These are phyloP conservation scores for Evansstolkia leycettana DNA, from an alignment of 495 filamentous ascomycete species.

Conservation along the genomic window DNA sequence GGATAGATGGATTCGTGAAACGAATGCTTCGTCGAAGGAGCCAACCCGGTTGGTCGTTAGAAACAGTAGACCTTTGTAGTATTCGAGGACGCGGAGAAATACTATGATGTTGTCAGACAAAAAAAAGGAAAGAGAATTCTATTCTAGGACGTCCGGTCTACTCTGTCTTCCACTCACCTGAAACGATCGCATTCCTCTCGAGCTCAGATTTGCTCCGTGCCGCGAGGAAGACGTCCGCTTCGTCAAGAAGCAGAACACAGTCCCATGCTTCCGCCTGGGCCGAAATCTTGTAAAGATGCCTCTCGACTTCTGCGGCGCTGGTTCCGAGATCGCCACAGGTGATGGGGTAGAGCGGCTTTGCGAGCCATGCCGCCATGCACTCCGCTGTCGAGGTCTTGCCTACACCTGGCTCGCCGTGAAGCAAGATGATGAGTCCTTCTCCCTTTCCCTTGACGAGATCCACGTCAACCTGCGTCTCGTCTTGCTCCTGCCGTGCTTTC, in stretches of 20 bases:
- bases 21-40: slow-evolving; percentile 31
- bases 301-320: slow-evolving; percentile 24
- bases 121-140: slow-evolving; percentile 16
- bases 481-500: neutral
- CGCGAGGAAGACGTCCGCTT: slow-evolving; percentile 46
- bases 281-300: slow-evolving; percentile 27
- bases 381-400: slow-evolving; percentile 28
- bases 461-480: neutral
- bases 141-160: too few relatives aligned
- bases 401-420: slow-evolving; percentile 38
- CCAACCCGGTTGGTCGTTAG: slow-evolving; percentile 14
- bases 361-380: slow-evolving; percentile 13
- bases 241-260: slow-evolving; percentile 41
- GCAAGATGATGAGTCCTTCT: slow-evolving; percentile 36
- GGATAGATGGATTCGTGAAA: slow-evolving; percentile 33
- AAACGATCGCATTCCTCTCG: slow-evolving; percentile 35
- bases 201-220: slow-evolving; percentile 26
- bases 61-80: slow-evolving; percentile 29
- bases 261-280: slow-evolving; percentile 29
- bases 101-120: slow-evolving; percentile 7
- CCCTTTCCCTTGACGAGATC: slow-evolving; percentile 24
- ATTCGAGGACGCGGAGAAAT: slow-evolving; percentile 42
- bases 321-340: slow-evolving; percentile 27
- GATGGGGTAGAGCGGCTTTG: slow-evolving; percentile 16
- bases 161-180: slow-evolving; percentile 35